Evolutionary conservation across 2,329 filamentous ascomycete species (phyloP), one percentile per base, ranked within the genome.

Genomic region (Neonectria ditissima): DNA sequence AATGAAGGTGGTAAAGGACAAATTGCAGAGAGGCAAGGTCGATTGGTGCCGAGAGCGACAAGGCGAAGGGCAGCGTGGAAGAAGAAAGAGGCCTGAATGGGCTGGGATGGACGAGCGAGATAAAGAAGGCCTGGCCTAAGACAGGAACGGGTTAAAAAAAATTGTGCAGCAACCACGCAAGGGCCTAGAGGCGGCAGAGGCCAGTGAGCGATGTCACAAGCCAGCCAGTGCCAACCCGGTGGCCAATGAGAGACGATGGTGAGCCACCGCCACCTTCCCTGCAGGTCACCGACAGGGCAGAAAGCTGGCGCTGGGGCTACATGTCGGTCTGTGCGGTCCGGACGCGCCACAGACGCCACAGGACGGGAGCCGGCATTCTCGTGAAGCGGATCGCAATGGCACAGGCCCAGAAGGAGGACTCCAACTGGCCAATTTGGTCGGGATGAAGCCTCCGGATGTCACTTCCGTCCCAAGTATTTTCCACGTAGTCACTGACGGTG

Each of bases 141-240:
- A 73, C 68, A 66, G 70, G 70, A 63, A 70, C 69, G 50, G 50
- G 43, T 26, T 62, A 73, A 20, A 41, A n/a, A 72, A 72, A 73
- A 67, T 62, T 68, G 69, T 69, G 68, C 68, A 68, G 61, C 43
- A 44, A 34, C 24, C 60, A 50, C 41, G 26, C 72, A 55, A 63
- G 68, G 59, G 62, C 65, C 55, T 44, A 59, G 45, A 57, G 18
- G 26, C 24, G 50, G 53, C 64, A 37, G 34, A 14, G 14, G 34
- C 34, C 34, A 37, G 34, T 37, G 34, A n/a, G 34, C 34, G 54
- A 63, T 58, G 59, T 72, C 66, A 73, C 69, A 73, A 65, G 71
- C 65, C 41, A 55, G 41, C 55, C 44, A 54, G 26, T 44, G 26
- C n/a, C 37, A 18, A n/a, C n/a, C 16, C 16, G 20, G n/a, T 18